Conservation (phyloP, 2,329 filamentous ascomycete species). For the Aspergillus neotritici region DNA sequence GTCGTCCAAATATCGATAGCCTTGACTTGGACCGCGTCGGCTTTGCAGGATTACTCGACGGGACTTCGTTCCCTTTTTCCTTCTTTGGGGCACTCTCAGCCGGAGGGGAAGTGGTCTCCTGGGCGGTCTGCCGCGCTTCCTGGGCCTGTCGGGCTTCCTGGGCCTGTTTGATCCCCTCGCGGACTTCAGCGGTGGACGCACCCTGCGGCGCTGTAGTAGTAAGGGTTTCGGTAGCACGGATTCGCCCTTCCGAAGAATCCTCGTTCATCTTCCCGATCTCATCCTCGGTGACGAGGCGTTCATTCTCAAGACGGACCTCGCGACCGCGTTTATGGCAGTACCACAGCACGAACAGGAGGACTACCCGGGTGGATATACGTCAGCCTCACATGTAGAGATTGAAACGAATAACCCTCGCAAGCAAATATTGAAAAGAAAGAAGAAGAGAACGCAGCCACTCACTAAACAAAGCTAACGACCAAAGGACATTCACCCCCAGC, state of each 20-base stretch:
- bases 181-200: slow-evolving; percentile 36
- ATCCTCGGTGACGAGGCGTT: slow-evolving; percentile 44
- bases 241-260: slow-evolving; percentile 26
- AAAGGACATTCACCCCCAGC: slow-evolving; percentile 83
- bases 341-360: slow-evolving; percentile 91
- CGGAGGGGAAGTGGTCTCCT: slow-evolving; percentile 17
- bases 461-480: slow-evolving; percentile 85
- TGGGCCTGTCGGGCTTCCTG: slow-evolving; percentile 33
- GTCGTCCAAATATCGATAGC: slow-evolving; percentile 24
- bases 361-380: slow-evolving; percentile 35
- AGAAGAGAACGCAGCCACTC: slow-evolving; percentile 38
- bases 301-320: slow-evolving; percentile 70
- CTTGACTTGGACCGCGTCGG: slow-evolving; percentile 29
- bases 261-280: slow-evolving; percentile 39
- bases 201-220: slow-evolving; percentile 39
- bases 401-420: slow-evolving; percentile 5
- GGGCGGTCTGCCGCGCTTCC: slow-evolving; percentile 18
- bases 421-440: too few species aligned
- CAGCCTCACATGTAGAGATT: not conserved
- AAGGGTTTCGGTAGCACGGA: slow-evolving; percentile 32
- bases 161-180: slow-evolving; percentile 36
- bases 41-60: slow-evolving; percentile 8
- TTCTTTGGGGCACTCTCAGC: slow-evolving; percentile 9
- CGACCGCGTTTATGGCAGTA: slow-evolving; percentile 95
- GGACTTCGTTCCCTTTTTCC: slow-evolving; percentile 2